Evolutionary conservation across 163 green algal species (phyloP), one percentile per base, ranked within the genome.

Genomic region (Chlorella variabilis): DNA sequence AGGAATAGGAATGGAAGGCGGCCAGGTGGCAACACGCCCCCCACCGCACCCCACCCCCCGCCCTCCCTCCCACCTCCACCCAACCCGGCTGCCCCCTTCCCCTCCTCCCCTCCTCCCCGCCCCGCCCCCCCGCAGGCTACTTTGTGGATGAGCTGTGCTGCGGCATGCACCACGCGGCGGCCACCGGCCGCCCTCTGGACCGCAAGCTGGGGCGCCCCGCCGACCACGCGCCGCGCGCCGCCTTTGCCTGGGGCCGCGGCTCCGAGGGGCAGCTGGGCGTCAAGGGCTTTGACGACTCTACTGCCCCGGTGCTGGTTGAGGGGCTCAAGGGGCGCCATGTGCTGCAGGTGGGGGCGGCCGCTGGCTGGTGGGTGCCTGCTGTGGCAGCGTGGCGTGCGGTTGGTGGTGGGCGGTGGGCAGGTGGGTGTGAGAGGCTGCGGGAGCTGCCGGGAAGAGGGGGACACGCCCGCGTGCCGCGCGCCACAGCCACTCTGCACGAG

Each of bases 81-180:
- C 33, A 70, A 25, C 11, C 62, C 42, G 76, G 34, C 15, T 27
- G 9, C 25, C 23, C 38, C n/a, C 2, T 13, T 27, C 41, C 66
- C 42, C 23, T 49, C 25, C 34, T 21, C 21, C 34, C n/a, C 49
- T 62, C 25, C 39, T 21, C 4, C 31, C 45, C 82, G 13, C 13
- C 42, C 18, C 9, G n/a, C n/a, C n/a, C n/a, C n/a, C n/a, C n/a
- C 39, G 25, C 77, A 38, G 75, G 69, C 25, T 58, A 84, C 34
- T 87, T 73, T 74, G 87, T 91, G 59, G 87, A 92, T 62, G 62
- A 87, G 54, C 59, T 97, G 27, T 85, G 90, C 6, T 92, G 85
- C 20, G 93, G 93, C 73, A 90, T 92, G 84, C 91, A 95, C 41
- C 93, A 97, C 80, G 92, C 92, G 9, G 87, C 89, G 31, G 93